Evolutionary conservation across 202 grass and related monocot species (phyloP).

Genomic region (Carex arenaria): DNA sequence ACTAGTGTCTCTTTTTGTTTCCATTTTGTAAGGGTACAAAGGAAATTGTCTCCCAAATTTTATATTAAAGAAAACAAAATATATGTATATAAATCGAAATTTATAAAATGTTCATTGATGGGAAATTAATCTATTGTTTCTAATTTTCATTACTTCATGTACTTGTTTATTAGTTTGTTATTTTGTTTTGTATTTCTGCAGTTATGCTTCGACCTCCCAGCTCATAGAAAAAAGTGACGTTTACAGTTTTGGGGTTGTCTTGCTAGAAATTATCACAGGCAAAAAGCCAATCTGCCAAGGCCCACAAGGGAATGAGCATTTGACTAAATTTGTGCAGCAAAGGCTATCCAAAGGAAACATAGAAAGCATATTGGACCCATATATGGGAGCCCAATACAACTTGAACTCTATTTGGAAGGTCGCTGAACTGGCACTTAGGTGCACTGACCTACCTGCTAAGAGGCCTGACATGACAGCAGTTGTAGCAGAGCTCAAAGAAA

Average conservation of each 20-base stretch:
- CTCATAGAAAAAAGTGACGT: conserved; percentile 37
- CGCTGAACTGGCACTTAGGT: conserved; percentile 26
- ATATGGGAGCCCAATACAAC: conserved; percentile 15
- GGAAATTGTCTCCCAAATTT: not conserved
- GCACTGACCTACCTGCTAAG: not conserved
- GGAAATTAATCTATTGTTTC: too few species aligned
- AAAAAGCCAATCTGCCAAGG: not conserved
- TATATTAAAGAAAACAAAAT: not conserved
- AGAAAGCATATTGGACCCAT: conserved; percentile 18
- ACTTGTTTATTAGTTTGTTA: too few species aligned
- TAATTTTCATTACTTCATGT: too few species aligned
- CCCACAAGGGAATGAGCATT: not conserved
- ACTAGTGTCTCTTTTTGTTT: not conserved
- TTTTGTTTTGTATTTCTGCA: not conserved
- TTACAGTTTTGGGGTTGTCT: conserved; percentile 37
- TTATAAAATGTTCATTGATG: too few species aligned
- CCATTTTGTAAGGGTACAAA: not conserved
- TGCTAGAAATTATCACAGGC: conserved; percentile 26
- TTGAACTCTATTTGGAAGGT: conserved; percentile 28
- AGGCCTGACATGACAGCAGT: conserved; percentile 34
- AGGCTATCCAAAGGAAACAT: conserved; percentile 27
- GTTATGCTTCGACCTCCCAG: not conserved
- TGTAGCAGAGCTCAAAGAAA: conserved; percentile 21
- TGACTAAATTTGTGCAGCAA: conserved; percentile 7
- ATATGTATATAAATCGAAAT: too few species aligned